Conservation (phyloP, 1,284 basidiomycete species). For the Trichosporon coremiiforme region DNA sequence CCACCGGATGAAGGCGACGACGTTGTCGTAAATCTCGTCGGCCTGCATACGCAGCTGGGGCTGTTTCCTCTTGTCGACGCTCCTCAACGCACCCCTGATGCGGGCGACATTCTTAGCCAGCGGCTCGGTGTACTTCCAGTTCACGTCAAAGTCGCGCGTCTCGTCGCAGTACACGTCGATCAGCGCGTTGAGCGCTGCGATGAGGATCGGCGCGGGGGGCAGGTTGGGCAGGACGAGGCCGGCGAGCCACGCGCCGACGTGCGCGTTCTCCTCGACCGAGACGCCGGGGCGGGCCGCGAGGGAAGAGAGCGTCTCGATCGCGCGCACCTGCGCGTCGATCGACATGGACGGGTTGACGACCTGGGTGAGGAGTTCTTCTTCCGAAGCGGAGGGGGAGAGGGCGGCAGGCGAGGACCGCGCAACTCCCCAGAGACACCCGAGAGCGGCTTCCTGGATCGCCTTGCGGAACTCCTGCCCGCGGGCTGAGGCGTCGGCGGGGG, state of each 20-base stretch:
- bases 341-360: constrained; percentile 60
- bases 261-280: constrained; percentile 67
- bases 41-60: constrained; percentile 55
- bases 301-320: constrained; percentile 77
- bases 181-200: constrained; percentile 80
- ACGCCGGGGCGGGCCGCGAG: constrained; percentile 69
- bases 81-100: constrained; percentile 63
- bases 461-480: constrained; percentile 55
- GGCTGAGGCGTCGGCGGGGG: constrained; percentile 41
- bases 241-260: constrained; percentile 38
- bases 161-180: constrained; percentile 98
- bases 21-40: constrained; percentile 68
- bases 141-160: constrained; percentile 71
- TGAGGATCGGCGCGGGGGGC: constrained; percentile 62
- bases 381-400: constrained; percentile 37
- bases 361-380: constrained; percentile 66
- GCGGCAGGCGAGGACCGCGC: constrained; percentile 36
- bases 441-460: constrained; percentile 53
- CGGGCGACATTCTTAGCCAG: constrained; percentile 64
- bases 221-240: constrained; percentile 35
- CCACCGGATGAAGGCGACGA: constrained; percentile 87
- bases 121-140: constrained; percentile 62
- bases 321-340: constrained; percentile 67
- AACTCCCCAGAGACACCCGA: constrained; percentile 58
- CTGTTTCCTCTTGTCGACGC: constrained; percentile 60